These are phyloP conservation scores for Syncephalastrum sp. DNA, from an alignment of 371 early-diverging fungal genomes.

Conservation along the genomic window DNA sequence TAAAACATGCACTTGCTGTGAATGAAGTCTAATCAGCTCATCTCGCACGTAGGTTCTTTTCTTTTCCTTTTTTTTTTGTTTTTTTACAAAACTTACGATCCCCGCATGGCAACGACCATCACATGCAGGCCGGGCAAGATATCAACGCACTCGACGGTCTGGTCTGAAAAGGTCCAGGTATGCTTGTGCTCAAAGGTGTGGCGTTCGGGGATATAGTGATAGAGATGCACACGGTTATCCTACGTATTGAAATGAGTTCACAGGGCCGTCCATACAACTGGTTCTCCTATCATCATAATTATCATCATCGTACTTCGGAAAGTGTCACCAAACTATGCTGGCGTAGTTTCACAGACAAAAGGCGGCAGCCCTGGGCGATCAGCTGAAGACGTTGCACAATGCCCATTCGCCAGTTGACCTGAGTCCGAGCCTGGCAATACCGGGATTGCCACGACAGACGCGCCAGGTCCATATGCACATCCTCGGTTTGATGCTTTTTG, in stretches of 20 bases:
- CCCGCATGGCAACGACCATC: slow-evolving; percentile 45
- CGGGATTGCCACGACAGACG: slow-evolving; percentile 31
- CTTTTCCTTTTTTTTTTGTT: too few species aligned
- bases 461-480: background rate
- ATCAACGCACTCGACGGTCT: slow-evolving; percentile 42
- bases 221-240: slow-evolving; percentile 38
- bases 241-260: slow-evolving; percentile 4
- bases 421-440: slow-evolving; percentile 39
- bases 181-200: background rate
- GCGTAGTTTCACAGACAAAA: slow-evolving; percentile 38
- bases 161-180: slow-evolving; percentile 40
- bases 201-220: slow-evolving; percentile 23
- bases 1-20: slow-evolving; percentile 45
- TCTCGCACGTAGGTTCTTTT: too few species aligned
- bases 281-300: background rate
- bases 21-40: too few species aligned
- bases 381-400: slow-evolving; percentile 31
- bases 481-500: slow-evolving; percentile 1
- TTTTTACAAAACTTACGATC: slow-evolving; percentile 36
- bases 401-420: slow-evolving; percentile 46
- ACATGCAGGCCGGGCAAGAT: slow-evolving; percentile 43
- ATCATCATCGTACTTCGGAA: slow-evolving; percentile 30
- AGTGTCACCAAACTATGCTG: slow-evolving; percentile 32
- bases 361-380: slow-evolving; percentile 24
- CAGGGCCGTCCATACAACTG: background rate